Evolutionary conservation across 1,139 yeast genomes (phyloP).

Genomic region (Geotrichum europaeum): DNA sequence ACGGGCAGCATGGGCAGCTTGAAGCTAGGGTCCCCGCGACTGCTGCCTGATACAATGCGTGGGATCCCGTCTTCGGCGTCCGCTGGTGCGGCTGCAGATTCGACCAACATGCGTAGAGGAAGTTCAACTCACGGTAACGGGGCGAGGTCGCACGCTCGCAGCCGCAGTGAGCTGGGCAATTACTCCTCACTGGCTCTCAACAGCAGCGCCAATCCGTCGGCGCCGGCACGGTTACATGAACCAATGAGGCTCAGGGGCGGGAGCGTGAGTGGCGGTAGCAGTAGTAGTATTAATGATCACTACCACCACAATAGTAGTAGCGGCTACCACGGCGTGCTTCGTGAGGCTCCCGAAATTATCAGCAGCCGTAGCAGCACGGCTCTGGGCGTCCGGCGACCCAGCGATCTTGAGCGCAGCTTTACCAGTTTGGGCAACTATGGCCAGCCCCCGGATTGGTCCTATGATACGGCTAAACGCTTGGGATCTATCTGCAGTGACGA

Average conservation of each 20-base stretch:
- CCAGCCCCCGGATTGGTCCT: neutral
- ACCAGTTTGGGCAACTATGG: conserved; percentile 1
- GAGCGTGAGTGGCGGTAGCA: neutral
- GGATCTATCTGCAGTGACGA: neutral
- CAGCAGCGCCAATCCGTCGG: neutral
- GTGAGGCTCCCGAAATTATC: neutral
- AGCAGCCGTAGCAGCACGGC: neutral
- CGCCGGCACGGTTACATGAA: neutral
- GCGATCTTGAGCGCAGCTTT: neutral
- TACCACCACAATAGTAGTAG: neutral
- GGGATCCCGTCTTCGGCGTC: neutral
- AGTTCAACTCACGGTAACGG: neutral
- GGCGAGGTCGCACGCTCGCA: neutral
- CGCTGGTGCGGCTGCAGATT: neutral
- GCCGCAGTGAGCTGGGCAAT: conserved; percentile 11
- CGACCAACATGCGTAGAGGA: neutral
- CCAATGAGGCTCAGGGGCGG: neutral
- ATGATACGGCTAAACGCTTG: neutral
- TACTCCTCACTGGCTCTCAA: neutral
- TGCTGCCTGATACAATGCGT: neutral
- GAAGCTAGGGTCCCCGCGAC: neutral
- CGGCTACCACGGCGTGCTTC: neutral
- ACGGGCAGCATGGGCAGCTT: neutral
- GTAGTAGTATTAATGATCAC: neutral
- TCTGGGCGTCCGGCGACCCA: neutral